Evolutionary conservation across 2,329 filamentous ascomycete genomes (phyloP).

Genomic region (Botryotinia narcissicola): DNA sequence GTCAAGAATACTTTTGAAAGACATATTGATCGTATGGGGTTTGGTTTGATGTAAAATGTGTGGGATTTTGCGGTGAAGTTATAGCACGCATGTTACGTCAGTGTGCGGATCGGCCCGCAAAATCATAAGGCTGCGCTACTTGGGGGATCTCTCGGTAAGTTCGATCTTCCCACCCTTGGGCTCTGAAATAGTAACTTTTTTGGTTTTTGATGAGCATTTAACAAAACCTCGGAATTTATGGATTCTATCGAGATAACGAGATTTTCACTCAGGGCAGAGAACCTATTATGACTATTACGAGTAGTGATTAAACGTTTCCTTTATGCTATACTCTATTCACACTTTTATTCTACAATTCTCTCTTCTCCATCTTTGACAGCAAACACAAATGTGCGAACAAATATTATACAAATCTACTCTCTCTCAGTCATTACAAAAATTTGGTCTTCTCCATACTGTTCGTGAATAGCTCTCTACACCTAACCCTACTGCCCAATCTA

Average conservation of each 20-base stretch:
- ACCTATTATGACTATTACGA: not conserved
- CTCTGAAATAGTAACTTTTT: not conserved
- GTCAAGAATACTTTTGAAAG: slow-evolving; percentile 28
- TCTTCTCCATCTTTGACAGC: not conserved
- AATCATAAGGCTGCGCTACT: not conserved
- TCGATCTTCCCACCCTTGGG: not conserved
- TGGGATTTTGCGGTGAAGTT: not conserved
- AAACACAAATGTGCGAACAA: not conserved
- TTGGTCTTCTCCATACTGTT: slow-evolving; percentile 38
- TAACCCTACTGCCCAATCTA: slow-evolving; percentile 75
- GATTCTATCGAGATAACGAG: not conserved
- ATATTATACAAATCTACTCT: not conserved
- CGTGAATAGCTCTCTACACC: slow-evolving; percentile 77
- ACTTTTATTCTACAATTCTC: not conserved
- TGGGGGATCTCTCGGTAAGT: not conserved
- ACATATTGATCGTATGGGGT: slow-evolving; percentile 20
- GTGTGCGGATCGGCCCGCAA: not conserved
- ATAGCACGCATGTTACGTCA: not conserved
- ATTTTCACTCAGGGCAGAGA: not conserved
- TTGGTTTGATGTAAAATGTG: not conserved
- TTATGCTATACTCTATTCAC: not conserved
- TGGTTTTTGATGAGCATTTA: not conserved
- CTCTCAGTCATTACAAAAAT: slow-evolving; percentile 14
- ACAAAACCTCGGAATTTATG: not conserved
- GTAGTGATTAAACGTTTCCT: not conserved